A percentile compares a stretch with the other conserved stretches of the same genome.
phyloP scores from a whole-genome alignment of 2,329 filamentous ascomycete species.

The Trichoderma gracile region DNA sequence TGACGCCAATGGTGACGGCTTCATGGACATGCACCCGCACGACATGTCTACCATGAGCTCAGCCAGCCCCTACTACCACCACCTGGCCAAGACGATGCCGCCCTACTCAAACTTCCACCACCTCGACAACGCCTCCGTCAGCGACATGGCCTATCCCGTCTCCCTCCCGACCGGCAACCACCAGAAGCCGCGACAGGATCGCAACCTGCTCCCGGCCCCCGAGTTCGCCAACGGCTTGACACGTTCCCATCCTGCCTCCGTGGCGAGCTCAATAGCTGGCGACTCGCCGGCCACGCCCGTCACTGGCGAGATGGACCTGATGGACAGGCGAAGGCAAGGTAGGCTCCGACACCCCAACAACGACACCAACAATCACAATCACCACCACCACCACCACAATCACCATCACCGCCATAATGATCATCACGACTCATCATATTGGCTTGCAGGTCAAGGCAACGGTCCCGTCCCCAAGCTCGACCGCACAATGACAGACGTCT shows the following conservation, averaged over 20 bases:
- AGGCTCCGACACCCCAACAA: constrained; percentile 36
- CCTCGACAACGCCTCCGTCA: constrained; percentile 39
- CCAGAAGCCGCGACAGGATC: constrained; percentile 43
- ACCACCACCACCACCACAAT: background rate
- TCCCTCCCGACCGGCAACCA: constrained; percentile 38
- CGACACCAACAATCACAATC: no score
- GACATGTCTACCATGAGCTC: constrained; percentile 30
- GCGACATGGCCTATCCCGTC: constrained; percentile 45
- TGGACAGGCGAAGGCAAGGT: constrained; percentile 57
- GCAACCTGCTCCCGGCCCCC: constrained; percentile 47
- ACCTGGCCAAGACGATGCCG: constrained; percentile 47
- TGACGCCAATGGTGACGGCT: constrained; percentile 50
- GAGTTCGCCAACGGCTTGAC: constrained; percentile 46
- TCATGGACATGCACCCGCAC: constrained; percentile 30
- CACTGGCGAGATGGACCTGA: constrained; percentile 50
- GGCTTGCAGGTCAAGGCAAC: constrained; percentile 41
- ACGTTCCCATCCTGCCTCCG: constrained; percentile 55
- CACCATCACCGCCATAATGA: background rate
- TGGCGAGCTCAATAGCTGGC: constrained; percentile 58
- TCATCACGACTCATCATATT: constrained; percentile 46
- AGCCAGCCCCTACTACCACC: constrained; percentile 46
- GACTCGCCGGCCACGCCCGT: constrained; percentile 62
- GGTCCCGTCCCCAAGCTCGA: constrained; percentile 72
- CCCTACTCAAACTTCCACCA: constrained; percentile 47
- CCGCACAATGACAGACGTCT: constrained; percentile 82